Evolutionary conservation across 441 rosid genomes (phyloP).

Genomic region (Gossypium davidsonii): DNA sequence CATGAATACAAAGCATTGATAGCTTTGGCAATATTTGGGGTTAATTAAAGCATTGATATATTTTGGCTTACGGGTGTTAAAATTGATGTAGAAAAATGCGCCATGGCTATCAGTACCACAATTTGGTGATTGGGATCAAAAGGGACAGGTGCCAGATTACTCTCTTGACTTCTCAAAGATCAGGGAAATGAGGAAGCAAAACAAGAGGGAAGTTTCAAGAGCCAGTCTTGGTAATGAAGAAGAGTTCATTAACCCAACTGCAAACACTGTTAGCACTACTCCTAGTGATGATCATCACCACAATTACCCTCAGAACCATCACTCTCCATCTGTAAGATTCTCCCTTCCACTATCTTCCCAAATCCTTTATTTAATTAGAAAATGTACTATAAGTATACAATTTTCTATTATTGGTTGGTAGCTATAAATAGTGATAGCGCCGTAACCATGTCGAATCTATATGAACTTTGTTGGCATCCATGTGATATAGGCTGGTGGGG

Average conservation of each 20-base stretch:
- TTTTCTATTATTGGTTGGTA: conserved; percentile 3
- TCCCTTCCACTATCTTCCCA: background rate
- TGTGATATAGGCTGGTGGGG: conserved; percentile 23
- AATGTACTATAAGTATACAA: background rate
- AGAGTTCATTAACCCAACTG: conserved; percentile 57
- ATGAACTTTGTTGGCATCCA: conserved; percentile 7
- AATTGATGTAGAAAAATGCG: conserved; percentile 42
- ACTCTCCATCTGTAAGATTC: conserved; percentile 66
- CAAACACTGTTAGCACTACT: conserved; percentile 29
- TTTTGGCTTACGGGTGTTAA: background rate
- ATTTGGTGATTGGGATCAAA: conserved; percentile 96
- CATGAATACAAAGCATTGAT: background rate
- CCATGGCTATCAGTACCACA: conserved; percentile 96
- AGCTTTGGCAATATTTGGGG: background rate
- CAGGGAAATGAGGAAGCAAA: conserved; percentile 89
- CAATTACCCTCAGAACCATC: conserved; percentile 38
- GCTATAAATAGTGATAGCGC: background rate
- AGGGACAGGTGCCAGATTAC: conserved; percentile 83
- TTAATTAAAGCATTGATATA: background rate
- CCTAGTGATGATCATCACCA: conserved; percentile 27
- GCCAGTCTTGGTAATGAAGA: conserved; percentile 94
- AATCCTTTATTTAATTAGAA: background rate
- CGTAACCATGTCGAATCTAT: background rate
- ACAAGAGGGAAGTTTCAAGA: conserved; percentile 82
- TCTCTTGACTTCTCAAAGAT: conserved; percentile 85